A percentile compares a stretch with the other conserved stretches of the same genome.
Conservation (phyloP, 2,329 filamentous ascomycete genomes). For the Scedosporium dehoogii region DNA sequence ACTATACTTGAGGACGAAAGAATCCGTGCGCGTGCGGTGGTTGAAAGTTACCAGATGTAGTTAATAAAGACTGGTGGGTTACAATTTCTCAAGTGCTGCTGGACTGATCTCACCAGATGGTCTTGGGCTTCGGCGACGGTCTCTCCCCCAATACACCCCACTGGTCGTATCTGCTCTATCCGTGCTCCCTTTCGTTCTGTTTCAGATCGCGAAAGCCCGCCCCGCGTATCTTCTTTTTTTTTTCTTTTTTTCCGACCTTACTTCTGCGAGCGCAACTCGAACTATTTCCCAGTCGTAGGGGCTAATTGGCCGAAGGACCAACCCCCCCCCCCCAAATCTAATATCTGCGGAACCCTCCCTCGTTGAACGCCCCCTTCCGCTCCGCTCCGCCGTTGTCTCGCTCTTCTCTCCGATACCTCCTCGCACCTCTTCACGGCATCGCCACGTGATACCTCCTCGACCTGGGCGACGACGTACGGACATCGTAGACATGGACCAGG, state of each 20-base stretch:
- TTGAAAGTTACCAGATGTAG: too few relatives aligned
- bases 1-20: too few relatives aligned
- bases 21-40: too few relatives aligned
- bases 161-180: background rate
- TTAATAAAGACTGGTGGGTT: too few relatives aligned
- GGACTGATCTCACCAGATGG: too few relatives aligned
- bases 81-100: too few relatives aligned
- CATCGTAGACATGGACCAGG: constrained; percentile 47
- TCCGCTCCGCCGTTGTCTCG: background rate
- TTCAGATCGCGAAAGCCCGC: background rate
- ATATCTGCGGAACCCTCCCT: background rate
- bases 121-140: too few relatives aligned
- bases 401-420: background rate
- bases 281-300: background rate
- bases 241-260: background rate
- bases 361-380: background rate
- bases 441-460: background rate
- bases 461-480: background rate
- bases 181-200: background rate
- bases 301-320: background rate
- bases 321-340: background rate
- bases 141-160: background rate
- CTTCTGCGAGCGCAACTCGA: too few relatives aligned
- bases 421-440: background rate
- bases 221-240: background rate